Evolutionary conservation across 345 rosid genomes (phyloP).

Genomic region (Carallia pectinifolia): DNA sequence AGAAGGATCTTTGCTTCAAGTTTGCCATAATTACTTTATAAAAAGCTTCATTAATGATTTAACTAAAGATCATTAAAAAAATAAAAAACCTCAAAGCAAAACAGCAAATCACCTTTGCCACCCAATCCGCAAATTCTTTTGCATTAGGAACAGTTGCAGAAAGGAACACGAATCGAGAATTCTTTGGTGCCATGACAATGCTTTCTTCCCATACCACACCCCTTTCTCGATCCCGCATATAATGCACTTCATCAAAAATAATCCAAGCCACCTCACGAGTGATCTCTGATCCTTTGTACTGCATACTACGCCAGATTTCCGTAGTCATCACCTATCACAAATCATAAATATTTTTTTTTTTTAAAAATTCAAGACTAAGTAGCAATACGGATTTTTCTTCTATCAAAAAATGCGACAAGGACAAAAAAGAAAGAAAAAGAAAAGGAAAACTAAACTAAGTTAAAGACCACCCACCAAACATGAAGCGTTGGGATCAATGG

Average conservation of each 20-base stretch:
- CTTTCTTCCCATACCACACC: slow-evolving; percentile 99
- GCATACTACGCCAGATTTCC: slow-evolving; percentile 99
- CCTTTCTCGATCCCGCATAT: slow-evolving; percentile 98
- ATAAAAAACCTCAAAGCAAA: background rate
- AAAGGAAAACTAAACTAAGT: background rate
- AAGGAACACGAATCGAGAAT: slow-evolving; percentile 86
- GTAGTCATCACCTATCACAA: slow-evolving; percentile 90
- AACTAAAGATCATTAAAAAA: background rate
- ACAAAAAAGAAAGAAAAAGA: background rate
- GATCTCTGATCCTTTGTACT: slow-evolving; percentile 89
- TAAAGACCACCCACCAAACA: slow-evolving; percentile 59
- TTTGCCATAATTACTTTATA: too few relatives aligned
- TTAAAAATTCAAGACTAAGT: slow-evolving; percentile 6
- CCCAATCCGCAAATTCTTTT: slow-evolving; percentile 99
- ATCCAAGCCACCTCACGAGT: slow-evolving; percentile 97
- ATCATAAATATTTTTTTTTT: background rate
- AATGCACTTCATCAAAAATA: slow-evolving; percentile 97
- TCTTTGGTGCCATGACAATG: slow-evolving; percentile 98
- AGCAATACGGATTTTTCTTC: background rate
- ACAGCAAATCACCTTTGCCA: slow-evolving; percentile 68
- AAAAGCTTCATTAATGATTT: background rate
- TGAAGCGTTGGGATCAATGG: slow-evolving; percentile 95
- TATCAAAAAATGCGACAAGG: too few relatives aligned
- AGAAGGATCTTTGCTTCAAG: too few relatives aligned
- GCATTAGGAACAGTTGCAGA: slow-evolving; percentile 99